Evolutionary conservation across 2,329 filamentous ascomycete species (phyloP), one percentile per base, ranked within the genome.

Genomic region (Penicillium sp.): DNA sequence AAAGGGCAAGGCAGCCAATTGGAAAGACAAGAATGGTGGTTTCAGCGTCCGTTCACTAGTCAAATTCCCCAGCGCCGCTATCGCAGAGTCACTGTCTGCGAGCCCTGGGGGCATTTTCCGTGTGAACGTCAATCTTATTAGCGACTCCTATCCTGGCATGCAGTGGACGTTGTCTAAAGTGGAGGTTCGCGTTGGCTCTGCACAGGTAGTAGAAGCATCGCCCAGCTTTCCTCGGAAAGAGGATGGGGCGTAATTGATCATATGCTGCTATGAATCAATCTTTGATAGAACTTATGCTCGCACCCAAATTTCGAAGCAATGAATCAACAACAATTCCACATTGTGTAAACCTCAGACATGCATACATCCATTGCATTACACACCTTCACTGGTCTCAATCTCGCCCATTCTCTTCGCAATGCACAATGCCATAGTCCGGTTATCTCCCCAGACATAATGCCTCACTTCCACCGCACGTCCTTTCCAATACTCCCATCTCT

Each of bases 141-240:
- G 90, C 63, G 92, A 96, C 71, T 80, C 80, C 11, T 96, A 96
- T 64, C 70, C 87, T 22, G 86, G 84, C 0, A 78, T 96, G 73
- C 68, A 72, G 50, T 83, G 79, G 79, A 63, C 50, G 20, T 47
- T 79, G 13, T 39, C 48, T 5, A 69, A 67, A 3, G 65, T 80
- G 6, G 72, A 75, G 32, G 64, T 80, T 3, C 70, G 72, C 8
- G 49, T 60, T 34, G 63, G 59, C 6, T 58, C 62, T 22, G 52
- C 43, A 2, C 51, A 59, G 32, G 47, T 28, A 5, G 37, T 55
- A 2, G 36, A 45, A 13, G 32, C 33, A 14, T 45, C 44, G 10
- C 38, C 48, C 6, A 51, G 49, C 12, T 33, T 44, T 16, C 40
- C 47, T 30, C 23, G 34, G 4, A 54, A 52, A 29, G 42, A 27